Percentiles rank a stretch among this genome's conserved stretches.
These are phyloP conservation scores for Neltuma alba DNA, from an alignment of 306 rosid species.

Conservation along the genomic window DNA sequence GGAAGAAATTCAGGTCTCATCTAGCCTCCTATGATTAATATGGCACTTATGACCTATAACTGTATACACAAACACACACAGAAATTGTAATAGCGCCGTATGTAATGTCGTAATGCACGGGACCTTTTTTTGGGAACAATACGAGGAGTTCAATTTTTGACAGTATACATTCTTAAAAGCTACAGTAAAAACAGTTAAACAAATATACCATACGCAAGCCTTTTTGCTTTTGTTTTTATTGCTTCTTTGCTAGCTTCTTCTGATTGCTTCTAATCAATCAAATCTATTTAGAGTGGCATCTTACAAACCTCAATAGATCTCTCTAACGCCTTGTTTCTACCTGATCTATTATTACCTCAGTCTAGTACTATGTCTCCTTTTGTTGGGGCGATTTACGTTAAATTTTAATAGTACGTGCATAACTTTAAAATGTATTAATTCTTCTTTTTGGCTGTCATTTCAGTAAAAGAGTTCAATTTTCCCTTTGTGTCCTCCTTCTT, in stretches of 20 bases:
- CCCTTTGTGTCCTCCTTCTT: conserved; percentile 72
- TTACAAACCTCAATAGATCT: conserved; percentile 10
- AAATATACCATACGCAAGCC: not conserved
- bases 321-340: conserved; percentile 29
- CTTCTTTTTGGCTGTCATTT: conserved; percentile 24
- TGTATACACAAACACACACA: not conserved
- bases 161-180: not conserved
- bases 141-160: not conserved
- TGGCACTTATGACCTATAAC: conserved; percentile 24
- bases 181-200: not conserved
- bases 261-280: not conserved
- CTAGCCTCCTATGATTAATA: conserved; percentile 19
- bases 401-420: not conserved
- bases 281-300: not conserved
- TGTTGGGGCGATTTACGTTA: conserved; percentile 2
- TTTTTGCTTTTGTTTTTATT: not conserved
- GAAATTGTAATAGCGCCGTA: not conserved
- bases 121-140: not conserved
- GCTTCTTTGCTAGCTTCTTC: not conserved
- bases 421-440: conserved; percentile 28
- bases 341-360: not conserved
- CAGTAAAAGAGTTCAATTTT: conserved; percentile 68
- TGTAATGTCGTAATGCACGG: not conserved
- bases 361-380: not conserved
- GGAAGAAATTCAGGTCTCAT: conserved; percentile 56